Conservation (phyloP, 345 rosid genomes). For the Murraya koenigii region DNA sequence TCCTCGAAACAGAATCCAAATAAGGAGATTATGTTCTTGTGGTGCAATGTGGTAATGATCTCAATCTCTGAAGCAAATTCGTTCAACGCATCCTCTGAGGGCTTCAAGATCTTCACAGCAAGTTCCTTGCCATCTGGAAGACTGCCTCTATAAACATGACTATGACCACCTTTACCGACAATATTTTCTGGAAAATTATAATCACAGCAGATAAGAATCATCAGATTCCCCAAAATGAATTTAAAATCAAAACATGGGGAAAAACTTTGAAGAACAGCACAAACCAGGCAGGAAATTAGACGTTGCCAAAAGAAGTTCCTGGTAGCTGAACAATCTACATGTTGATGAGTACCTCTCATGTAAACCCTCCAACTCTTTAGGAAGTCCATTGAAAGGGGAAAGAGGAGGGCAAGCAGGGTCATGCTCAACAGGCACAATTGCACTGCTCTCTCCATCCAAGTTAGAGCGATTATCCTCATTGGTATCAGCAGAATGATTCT, state of each 20-base stretch:
- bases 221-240: conserved; percentile 5
- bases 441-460: conserved; percentile 55
- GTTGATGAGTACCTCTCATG: conserved; percentile 69
- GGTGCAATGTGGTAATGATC: conserved; percentile 65
- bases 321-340: conserved; percentile 76
- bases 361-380: conserved; percentile 62
- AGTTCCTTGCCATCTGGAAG: conserved; percentile 86
- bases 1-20: conserved; percentile 80
- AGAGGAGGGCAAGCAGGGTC: conserved; percentile 36
- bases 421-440: conserved; percentile 44
- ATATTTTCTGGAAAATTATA: conserved; percentile 63
- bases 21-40: conserved; percentile 79
- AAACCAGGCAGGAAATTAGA: conserved; percentile 68
- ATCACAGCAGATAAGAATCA: background rate
- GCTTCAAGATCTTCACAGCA: conserved; percentile 86
- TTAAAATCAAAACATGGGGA: conserved; percentile 12
- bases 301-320: conserved; percentile 71
- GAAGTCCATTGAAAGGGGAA: conserved; percentile 42
- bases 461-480: conserved; percentile 33
- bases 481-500: conserved; percentile 21
- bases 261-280: conserved; percentile 15
- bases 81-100: conserved; percentile 58
- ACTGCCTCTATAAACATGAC: conserved; percentile 81
- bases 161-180: conserved; percentile 93
- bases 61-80: conserved; percentile 84